Evolutionary conservation across 78 protist species (phyloP).

Genomic region (Tieghemostelium lacteum): DNA sequence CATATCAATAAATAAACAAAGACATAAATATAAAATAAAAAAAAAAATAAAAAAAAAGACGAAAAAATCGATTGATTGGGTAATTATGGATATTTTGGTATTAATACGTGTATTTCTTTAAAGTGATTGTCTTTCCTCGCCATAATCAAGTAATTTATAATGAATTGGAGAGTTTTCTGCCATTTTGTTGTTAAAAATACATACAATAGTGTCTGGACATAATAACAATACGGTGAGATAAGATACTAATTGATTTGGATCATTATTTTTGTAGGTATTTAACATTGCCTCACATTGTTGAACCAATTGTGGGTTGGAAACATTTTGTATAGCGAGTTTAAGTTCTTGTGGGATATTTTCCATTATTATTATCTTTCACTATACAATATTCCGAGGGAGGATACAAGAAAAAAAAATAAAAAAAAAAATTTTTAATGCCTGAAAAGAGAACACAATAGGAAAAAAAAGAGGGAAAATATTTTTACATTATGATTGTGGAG

Average conservation of each 20-base stretch:
- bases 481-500: no score
- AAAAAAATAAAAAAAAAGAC: slow-evolving; percentile 2
- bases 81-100: no score
- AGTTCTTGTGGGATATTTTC: slow-evolving; percentile 23
- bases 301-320: background rate
- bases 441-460: no score
- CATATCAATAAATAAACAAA: background rate
- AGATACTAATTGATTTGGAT: slow-evolving; percentile 36
- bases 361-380: slow-evolving; percentile 1
- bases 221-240: background rate
- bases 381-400: no score
- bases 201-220: background rate
- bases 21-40: background rate
- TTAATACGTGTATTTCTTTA: no score
- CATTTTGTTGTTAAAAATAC: no score
- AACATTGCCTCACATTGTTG: slow-evolving; percentile 4
- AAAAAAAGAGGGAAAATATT: no score
- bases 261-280: background rate
- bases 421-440: no score
- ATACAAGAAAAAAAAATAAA: background rate
- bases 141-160: no score
- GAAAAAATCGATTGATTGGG: slow-evolving; percentile 2
- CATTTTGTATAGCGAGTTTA: background rate
- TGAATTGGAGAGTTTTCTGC: no score
- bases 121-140: no score